Conservation (phyloP, 2,329 filamentous ascomycete genomes). For the Arthrobotrys sphaeroides region DNA sequence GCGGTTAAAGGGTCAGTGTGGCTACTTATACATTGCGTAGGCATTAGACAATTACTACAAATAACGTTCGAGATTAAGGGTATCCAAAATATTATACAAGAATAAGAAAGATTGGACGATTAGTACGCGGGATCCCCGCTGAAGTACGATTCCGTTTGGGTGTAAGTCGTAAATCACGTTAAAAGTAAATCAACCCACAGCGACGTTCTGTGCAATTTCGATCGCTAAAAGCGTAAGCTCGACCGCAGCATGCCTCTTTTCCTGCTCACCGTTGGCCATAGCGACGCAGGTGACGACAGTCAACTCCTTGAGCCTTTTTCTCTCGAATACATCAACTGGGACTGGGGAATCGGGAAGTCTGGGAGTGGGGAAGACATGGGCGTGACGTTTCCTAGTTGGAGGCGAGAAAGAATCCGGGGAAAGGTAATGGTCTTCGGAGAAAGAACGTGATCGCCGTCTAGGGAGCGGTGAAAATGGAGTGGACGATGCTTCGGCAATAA, state of each 20-base stretch:
- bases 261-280: conserved; percentile 45
- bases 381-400: conserved; percentile 31
- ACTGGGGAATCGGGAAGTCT: conserved; percentile 15
- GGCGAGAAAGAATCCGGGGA: conserved; percentile 24
- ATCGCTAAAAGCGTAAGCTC: conserved; percentile 13
- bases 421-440: conserved; percentile 19
- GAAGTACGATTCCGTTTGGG: no score
- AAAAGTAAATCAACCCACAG: not conserved
- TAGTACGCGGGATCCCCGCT: no score
- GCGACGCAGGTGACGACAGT: conserved; percentile 37
- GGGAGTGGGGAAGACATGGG: conserved; percentile 48
- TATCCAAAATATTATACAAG: no score
- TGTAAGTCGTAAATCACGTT: no score
- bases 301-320: conserved; percentile 33
- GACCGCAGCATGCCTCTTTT: conserved; percentile 26
- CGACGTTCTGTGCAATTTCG: conserved; percentile 34
- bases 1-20: no score
- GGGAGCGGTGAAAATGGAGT: conserved; percentile 15
- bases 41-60: no score
- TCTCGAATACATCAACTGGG: conserved; percentile 35
- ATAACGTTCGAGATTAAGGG: no score
- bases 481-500: conserved; percentile 23
- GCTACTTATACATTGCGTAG: no score
- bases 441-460: conserved; percentile 20
- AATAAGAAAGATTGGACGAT: no score